Conservation (phyloP, 306 rosid genomes). For the Prunus padus region DNA sequence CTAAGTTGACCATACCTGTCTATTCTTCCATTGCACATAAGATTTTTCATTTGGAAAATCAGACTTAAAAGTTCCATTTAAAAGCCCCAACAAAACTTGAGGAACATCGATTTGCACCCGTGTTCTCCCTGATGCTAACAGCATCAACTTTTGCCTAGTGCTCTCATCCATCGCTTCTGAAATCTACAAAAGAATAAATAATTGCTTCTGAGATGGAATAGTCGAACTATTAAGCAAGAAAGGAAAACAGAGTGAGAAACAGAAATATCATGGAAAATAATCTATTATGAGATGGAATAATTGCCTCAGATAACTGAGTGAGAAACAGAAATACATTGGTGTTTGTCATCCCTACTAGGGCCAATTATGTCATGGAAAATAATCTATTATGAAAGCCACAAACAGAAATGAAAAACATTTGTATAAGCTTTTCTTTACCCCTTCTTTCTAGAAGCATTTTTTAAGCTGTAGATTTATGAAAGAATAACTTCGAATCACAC, state of each 20-base stretch:
- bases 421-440: conserved; percentile 2
- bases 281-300: too few species aligned
- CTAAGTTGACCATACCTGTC: conserved; percentile 38
- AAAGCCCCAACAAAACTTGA: conserved; percentile 49
- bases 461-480: not conserved
- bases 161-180: conserved; percentile 52
- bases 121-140: conserved; percentile 36
- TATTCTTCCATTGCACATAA: conserved; percentile 51
- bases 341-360: not conserved
- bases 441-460: not conserved
- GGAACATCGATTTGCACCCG: conserved; percentile 39
- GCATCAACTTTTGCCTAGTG: conserved; percentile 43
- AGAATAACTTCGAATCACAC: not conserved
- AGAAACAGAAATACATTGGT: too few species aligned
- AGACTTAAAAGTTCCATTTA: conserved; percentile 44
- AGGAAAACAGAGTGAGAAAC: not conserved
- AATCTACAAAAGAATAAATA: conserved; percentile 39
- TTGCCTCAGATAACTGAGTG: too few species aligned
- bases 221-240: not conserved
- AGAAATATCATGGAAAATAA: too few species aligned
- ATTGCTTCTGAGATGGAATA: conserved; percentile 7
- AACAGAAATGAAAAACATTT: not conserved
- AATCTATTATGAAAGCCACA: not conserved
- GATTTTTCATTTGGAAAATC: conserved; percentile 45
- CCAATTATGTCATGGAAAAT: not conserved